A percentile compares a stretch with the other conserved stretches of the same genome.
phyloP scores from a whole-genome alignment of 1,139 yeast species.

The Blastobotrys elegans region DNA sequence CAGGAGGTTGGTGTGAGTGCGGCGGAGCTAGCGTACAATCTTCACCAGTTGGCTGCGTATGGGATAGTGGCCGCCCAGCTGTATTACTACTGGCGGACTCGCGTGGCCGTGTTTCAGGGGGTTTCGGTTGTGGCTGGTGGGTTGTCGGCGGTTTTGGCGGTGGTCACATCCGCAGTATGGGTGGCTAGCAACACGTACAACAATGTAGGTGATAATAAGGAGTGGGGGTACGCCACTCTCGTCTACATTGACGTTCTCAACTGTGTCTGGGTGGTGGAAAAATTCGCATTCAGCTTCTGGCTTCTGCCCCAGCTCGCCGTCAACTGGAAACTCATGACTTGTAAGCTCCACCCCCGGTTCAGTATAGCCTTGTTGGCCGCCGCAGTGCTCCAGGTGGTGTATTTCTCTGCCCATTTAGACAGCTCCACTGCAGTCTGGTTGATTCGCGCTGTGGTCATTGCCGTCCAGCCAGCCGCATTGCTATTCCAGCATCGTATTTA shows the following conservation, averaged over 20 bases:
- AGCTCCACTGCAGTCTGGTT: too few species aligned
- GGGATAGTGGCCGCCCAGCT: conserved; percentile 5
- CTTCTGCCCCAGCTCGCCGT: conserved; percentile 21
- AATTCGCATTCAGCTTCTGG: conserved; percentile 12
- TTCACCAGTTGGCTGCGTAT: conserved; percentile 7
- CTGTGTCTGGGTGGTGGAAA: conserved; percentile 19
- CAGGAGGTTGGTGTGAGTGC: not conserved
- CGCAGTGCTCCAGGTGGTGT: too few species aligned
- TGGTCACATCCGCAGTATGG: not conserved
- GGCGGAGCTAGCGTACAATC: not conserved
- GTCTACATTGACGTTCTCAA: conserved; percentile 22
- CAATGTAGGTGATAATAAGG: not conserved
- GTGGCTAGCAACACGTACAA: conserved; percentile 2
- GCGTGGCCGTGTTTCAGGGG: conserved; percentile 14
- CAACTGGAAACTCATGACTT: conserved; percentile 17
- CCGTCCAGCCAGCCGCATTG: not conserved
- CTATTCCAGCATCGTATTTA: conserved; percentile 2
- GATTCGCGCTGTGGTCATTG: too few species aligned
- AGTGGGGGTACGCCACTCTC: conserved; percentile 16
- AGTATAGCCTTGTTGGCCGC: too few species aligned
- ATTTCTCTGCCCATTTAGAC: not conserved
- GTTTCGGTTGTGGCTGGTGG: conserved; percentile 4
- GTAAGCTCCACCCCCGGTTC: conserved; percentile 7
- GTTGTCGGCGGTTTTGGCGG: not conserved
- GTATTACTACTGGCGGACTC: conserved; percentile 8